Base-by-base conservation (phyloP, 495 filamentous ascomycete genomes). In the Penicillium chermesinum region DNA sequence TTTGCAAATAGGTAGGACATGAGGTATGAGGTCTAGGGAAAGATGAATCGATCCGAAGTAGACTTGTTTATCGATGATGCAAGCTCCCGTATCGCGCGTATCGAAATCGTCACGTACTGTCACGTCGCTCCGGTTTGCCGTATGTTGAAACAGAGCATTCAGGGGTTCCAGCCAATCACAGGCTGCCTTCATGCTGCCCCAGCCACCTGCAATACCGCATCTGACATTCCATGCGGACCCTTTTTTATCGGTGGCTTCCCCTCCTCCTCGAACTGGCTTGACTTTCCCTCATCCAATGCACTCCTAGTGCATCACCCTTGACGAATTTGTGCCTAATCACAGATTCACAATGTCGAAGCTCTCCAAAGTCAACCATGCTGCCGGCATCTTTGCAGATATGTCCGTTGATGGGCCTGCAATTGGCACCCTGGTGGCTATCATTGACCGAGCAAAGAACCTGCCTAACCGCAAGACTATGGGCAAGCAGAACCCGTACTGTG, bases 401-500 rank as follows among this genome's bases (percentile, higher is more conserved):
- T 90, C 83, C 37, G 79, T 95, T 45, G 93, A 99, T 68, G 93
- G 93, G 0, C 93, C 93, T 3, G 80, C 89, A 34, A 95, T 97
- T 63, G 93, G 93, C 33, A 96, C 89, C 0, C 74, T 99, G 54
- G 89, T 99, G 38, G 77, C 89, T 33, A 82, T 99, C 51, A 77
- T 99, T 52, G 94, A 99, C 66, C 79, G 87, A 38, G 88, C 86
- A 7, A 97, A 94, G 78, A 99, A 99, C 63, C 73, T 99, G 45
- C 93, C 94, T 34, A 99, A 97, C 66, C 73, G 89, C 50, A 91
- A 91, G 73, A 89, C 89, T 2, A 95, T 97, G 76, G 91, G 94
- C 45, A 99, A 99, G 71, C 93, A 99, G 70, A 89, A 96, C 64
- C 91, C 94, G 6, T 99, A 96, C 63, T 96, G 90, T 68, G 91